These are phyloP conservation scores for Dactylonectria estremocensis DNA, from an alignment of 2,329 filamentous ascomycete genomes.

Conservation along the genomic window DNA sequence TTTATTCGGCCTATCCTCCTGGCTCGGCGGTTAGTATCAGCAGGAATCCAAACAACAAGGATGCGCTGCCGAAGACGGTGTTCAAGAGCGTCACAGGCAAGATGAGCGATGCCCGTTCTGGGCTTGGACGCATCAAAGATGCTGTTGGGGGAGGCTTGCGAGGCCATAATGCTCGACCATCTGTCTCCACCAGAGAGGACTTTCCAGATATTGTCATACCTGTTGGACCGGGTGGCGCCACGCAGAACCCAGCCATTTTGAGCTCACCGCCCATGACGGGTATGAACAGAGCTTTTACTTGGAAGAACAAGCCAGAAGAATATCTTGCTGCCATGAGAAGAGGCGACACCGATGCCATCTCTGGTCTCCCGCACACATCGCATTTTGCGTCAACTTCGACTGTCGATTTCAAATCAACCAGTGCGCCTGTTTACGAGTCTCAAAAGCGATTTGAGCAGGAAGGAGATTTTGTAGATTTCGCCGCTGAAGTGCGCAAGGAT, in stretches of 20 bases:
- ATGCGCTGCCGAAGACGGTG: slow-evolving; percentile 74
- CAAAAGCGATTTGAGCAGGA: slow-evolving; percentile 45
- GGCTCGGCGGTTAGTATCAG: slow-evolving; percentile 63
- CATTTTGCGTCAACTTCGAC: slow-evolving; percentile 49
- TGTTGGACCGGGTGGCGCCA: slow-evolving; percentile 28
- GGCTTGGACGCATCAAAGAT: slow-evolving; percentile 88
- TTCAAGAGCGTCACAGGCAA: slow-evolving; percentile 86
- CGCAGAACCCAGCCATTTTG: slow-evolving; percentile 43
- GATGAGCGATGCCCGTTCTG: slow-evolving; percentile 85
- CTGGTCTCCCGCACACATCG: slow-evolving; percentile 44
- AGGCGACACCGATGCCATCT: slow-evolving; percentile 49
- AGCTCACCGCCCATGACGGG: slow-evolving; percentile 55
- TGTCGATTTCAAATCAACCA: slow-evolving; percentile 42
- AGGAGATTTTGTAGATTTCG: slow-evolving; percentile 48
- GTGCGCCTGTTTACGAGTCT: slow-evolving; percentile 43
- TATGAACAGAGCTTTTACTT: slow-evolving; percentile 70
- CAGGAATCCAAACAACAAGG: slow-evolving; percentile 68
- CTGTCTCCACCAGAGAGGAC: slow-evolving; percentile 67
- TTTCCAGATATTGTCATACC: slow-evolving; percentile 53
- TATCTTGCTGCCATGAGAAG: slow-evolving; percentile 63
- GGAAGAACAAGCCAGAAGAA: slow-evolving; percentile 76
- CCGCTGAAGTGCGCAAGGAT: slow-evolving; percentile 61
- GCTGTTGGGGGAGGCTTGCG: slow-evolving; percentile 77
- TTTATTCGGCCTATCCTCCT: slow-evolving; percentile 61
- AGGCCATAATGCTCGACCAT: slow-evolving; percentile 69